A percentile compares a stretch with the other conserved stretches of the same genome.
Conservation (phyloP, 73 alveolate species). For the Blepharisma stoltei region DNA sequence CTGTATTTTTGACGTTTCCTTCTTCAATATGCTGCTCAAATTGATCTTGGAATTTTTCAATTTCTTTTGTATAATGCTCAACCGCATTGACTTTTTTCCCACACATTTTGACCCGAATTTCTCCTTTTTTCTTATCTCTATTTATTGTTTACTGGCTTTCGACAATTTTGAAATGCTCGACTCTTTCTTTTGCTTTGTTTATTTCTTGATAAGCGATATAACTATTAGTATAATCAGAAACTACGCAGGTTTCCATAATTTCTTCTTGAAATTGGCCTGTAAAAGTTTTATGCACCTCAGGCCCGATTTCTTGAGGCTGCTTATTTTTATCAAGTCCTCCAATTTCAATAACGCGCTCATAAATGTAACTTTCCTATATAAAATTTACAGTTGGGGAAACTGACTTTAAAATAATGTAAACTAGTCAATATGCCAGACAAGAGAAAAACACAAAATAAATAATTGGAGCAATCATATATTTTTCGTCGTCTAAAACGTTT, state of each 20-base stretch:
- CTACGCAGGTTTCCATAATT: background rate
- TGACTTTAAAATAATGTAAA: background rate
- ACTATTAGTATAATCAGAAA: background rate
- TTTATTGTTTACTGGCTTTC: background rate
- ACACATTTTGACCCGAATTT: background rate
- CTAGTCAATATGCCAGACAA: background rate
- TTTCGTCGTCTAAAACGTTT: background rate
- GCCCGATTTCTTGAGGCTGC: background rate
- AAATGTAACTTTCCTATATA: background rate
- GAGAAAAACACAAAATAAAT: background rate
- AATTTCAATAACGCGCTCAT: background rate
- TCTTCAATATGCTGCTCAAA: background rate
- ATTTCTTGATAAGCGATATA: background rate
- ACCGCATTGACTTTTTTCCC: background rate
- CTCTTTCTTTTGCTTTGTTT: background rate
- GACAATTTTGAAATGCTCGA: background rate
- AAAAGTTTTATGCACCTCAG: background rate
- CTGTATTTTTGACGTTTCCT: background rate
- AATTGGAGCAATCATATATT: background rate
- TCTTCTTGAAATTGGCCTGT: background rate
- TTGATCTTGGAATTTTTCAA: no score
- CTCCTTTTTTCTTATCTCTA: background rate
- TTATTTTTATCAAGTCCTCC: background rate
- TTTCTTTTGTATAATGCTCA: no score
- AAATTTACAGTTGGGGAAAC: background rate